Evolutionary conservation across 2,329 filamentous ascomycete species (phyloP).

Genomic region (Rutstroemia sp.): DNA sequence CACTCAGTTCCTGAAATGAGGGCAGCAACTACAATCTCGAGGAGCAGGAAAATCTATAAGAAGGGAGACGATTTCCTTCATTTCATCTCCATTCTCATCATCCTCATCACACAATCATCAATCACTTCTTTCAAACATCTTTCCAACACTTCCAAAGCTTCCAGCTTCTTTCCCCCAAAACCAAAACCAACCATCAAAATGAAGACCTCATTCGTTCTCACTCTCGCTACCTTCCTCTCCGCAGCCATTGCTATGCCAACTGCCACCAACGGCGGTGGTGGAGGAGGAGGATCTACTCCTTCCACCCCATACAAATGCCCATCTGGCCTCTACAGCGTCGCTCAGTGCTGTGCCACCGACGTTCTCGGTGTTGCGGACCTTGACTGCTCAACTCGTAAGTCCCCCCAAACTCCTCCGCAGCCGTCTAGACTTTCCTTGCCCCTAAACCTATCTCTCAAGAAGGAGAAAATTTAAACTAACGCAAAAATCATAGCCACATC

Average conservation of each 20-base stretch:
- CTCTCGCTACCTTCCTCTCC: slow-evolving; percentile 22
- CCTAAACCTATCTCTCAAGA: no score
- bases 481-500: not conserved
- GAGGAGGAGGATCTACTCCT: no score
- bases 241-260: slow-evolving; percentile 23
- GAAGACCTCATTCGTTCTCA: slow-evolving; percentile 13
- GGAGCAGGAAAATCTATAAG: no score
- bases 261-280: slow-evolving; percentile 2
- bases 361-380: slow-evolving; percentile 50
- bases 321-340: slow-evolving; percentile 30
- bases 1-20: no score
- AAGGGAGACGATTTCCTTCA: no score
- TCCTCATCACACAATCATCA: no score
- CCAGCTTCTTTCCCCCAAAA: not conserved
- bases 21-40: no score
- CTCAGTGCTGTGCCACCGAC: slow-evolving; percentile 56
- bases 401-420: not conserved
- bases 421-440: no score
- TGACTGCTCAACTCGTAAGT: slow-evolving; percentile 48
- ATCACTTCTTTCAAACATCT: no score
- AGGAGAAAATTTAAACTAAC: not conserved
- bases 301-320: not conserved
- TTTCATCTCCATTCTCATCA: no score
- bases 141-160: no score
- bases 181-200: slow-evolving; percentile 14